Evolutionary conservation across 129 eudicot genomes (phyloP).

Genomic region (Centella asiatica): DNA sequence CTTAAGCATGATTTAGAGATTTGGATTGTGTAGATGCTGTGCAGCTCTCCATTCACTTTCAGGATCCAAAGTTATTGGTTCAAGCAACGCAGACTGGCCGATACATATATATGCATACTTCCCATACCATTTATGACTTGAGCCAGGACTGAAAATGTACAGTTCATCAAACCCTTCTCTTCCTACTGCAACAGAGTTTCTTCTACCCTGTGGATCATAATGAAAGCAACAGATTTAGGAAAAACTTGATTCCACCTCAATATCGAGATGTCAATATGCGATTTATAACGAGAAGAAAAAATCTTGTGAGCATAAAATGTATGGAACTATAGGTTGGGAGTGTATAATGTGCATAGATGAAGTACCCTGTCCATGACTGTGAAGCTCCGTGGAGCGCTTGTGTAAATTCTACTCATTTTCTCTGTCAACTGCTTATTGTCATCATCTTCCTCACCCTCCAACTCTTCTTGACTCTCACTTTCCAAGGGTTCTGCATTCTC

Average conservation of each 20-base stretch:
- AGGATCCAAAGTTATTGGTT: slow-evolving; percentile 52
- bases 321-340: neutral
- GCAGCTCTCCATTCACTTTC: slow-evolving; percentile 66
- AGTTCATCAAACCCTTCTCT: slow-evolving; percentile 65
- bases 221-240: neutral
- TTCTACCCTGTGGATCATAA: slow-evolving; percentile 47
- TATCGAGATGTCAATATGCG: neutral
- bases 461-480: slow-evolving; percentile 18
- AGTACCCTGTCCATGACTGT: slow-evolving; percentile 82
- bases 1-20: slow-evolving; percentile 33
- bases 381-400: slow-evolving; percentile 57
- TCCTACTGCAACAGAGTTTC: slow-evolving; percentile 61
- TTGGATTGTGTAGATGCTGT: slow-evolving; percentile 61
- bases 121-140: slow-evolving; percentile 51
- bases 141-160: slow-evolving; percentile 87
- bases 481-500: slow-evolving; percentile 1
- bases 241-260: neutral
- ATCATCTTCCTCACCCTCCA: slow-evolving; percentile 75
- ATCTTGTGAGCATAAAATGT: neutral
- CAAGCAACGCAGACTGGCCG: slow-evolving; percentile 71
- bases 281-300: neutral
- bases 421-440: slow-evolving; percentile 60
- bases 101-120: slow-evolving; percentile 60
- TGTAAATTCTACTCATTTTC: slow-evolving; percentile 63
- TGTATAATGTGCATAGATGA: neutral